These are phyloP conservation scores for Colletotrichum sp. DNA, from an alignment of 2,329 filamentous ascomycete species.

Conservation along the genomic window DNA sequence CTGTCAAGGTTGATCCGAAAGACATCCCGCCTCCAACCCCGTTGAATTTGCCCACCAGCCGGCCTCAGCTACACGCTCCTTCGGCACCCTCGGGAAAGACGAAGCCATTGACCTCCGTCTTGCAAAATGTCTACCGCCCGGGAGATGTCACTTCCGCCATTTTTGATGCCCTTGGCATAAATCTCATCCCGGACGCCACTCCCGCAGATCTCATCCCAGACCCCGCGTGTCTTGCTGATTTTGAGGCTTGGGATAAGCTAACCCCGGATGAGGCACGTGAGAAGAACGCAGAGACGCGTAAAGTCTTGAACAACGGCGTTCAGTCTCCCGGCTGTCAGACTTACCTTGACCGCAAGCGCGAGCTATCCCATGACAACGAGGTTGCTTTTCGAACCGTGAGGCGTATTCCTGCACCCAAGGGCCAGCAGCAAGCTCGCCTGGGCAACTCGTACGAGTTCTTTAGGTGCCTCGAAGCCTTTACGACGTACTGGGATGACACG, in stretches of 20 bases:
- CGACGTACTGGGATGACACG: conserved; percentile 67
- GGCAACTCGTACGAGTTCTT: conserved; percentile 72
- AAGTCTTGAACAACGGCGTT: conserved; percentile 56
- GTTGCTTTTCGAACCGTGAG: conserved; percentile 67
- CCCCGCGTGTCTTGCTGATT: conserved; percentile 56
- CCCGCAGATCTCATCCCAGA: conserved; percentile 59
- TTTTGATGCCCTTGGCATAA: conserved; percentile 62
- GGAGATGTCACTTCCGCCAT: conserved; percentile 52
- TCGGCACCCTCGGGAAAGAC: conserved; percentile 25
- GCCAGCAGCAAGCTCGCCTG: conserved; percentile 58
- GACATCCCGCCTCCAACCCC: conserved; percentile 63
- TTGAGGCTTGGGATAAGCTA: conserved; percentile 55
- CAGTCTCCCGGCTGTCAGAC: conserved; percentile 61
- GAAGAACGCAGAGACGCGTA: conserved; percentile 53
- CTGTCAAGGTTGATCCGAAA: conserved; percentile 44
- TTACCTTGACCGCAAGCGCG: conserved; percentile 63
- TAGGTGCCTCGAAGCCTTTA: conserved; percentile 64
- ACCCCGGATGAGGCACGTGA: conserved; percentile 54
- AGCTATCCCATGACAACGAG: conserved; percentile 62
- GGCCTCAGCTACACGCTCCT: conserved; percentile 28
- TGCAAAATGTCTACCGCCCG: conserved; percentile 61
- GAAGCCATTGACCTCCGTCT: conserved; percentile 50
- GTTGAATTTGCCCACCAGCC: conserved; percentile 53
- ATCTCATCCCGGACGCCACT: conserved; percentile 57
- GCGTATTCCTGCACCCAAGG: conserved; percentile 59